A percentile compares a stretch with the other conserved stretches of the same genome.
These are phyloP conservation scores for Diaporthe sp. DNA, from an alignment of 2,329 filamentous ascomycete species.

Conservation along the genomic window DNA sequence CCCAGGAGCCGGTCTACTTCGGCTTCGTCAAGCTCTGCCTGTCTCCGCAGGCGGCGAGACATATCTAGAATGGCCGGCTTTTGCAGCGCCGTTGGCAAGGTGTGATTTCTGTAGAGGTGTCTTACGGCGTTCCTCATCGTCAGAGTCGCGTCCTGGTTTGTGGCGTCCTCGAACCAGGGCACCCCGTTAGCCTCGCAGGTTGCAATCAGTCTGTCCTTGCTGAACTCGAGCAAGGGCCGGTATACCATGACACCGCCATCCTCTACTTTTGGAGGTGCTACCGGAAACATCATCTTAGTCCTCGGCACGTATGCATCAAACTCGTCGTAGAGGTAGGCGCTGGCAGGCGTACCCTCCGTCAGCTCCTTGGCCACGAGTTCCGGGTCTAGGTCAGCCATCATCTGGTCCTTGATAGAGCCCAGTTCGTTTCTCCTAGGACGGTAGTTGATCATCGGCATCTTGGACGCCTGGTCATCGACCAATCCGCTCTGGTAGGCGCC, in stretches of 20 bases:
- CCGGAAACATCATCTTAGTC: slow-evolving; percentile 33
- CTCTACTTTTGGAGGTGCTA: slow-evolving; percentile 61
- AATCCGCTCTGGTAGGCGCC: slow-evolving; percentile 77
- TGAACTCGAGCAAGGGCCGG: slow-evolving; percentile 78
- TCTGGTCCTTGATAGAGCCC: slow-evolving; percentile 44
- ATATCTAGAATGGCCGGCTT: slow-evolving; percentile 74
- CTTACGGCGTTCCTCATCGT: slow-evolving; percentile 87
- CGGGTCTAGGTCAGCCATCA: slow-evolving; percentile 47
- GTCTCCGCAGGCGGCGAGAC: slow-evolving; percentile 63
- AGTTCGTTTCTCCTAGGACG: slow-evolving; percentile 45
- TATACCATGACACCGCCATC: slow-evolving; percentile 76
- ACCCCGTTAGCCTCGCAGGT: slow-evolving; percentile 79
- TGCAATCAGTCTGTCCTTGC: slow-evolving; percentile 79
- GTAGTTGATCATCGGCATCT: slow-evolving; percentile 55
- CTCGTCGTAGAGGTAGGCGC: slow-evolving; percentile 43
- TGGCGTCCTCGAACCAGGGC: slow-evolving; percentile 86
- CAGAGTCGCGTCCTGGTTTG: slow-evolving; percentile 82
- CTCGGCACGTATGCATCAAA: slow-evolving; percentile 43
- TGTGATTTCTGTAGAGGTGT: slow-evolving; percentile 69
- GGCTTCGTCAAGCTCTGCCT: slow-evolving; percentile 59
- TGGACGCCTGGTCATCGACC: slow-evolving; percentile 58
- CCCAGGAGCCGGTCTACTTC: slow-evolving; percentile 69
- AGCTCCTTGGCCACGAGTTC: slow-evolving; percentile 42
- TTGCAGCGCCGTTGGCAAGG: slow-evolving; percentile 78
- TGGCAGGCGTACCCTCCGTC: slow-evolving; percentile 27